Percentiles rank a stretch among this genome's conserved stretches.
These are phyloP conservation scores for Verbena officinalis DNA, from an alignment of 257 asterid species.

Conservation along the genomic window DNA sequence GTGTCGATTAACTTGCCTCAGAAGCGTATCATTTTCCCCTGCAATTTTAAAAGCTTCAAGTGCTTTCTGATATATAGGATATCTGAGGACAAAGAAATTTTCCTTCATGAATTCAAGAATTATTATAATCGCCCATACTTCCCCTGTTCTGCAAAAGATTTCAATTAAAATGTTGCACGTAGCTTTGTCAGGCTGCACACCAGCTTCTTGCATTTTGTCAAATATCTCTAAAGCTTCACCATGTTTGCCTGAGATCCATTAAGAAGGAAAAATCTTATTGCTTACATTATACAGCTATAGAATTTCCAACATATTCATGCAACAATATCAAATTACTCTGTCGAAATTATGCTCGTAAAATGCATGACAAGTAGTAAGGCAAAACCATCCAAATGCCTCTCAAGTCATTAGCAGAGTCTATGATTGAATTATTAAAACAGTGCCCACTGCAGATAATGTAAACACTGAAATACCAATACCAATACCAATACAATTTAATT, in stretches of 20 bases:
- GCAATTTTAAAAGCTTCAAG: slow-evolving; percentile 47
- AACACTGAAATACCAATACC: too few relatives aligned
- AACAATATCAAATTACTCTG: not conserved
- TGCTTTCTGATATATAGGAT: slow-evolving; percentile 65
- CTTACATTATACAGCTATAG: not conserved
- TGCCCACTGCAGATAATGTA: slow-evolving; percentile 4
- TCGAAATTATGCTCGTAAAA: not conserved
- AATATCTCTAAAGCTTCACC: slow-evolving; percentile 77
- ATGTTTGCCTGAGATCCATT: slow-evolving; percentile 58
- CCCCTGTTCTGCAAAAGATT: slow-evolving; percentile 60
- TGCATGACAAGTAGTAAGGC: slow-evolving; percentile 3
- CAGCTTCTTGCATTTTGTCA: slow-evolving; percentile 78
- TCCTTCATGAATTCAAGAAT: slow-evolving; percentile 85
- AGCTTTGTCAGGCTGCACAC: slow-evolving; percentile 90
- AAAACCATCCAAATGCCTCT: slow-evolving; percentile 5
- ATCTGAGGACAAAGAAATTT: slow-evolving; percentile 70
- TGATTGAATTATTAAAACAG: not conserved
- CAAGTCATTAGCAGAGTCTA: slow-evolving; percentile 8
- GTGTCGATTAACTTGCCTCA: slow-evolving; percentile 78
- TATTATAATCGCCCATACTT: slow-evolving; percentile 54
- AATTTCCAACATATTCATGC: slow-evolving; percentile 7
- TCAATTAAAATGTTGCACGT: slow-evolving; percentile 86
- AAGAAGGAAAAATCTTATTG: not conserved
- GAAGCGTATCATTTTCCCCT: slow-evolving; percentile 59
- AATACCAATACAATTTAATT: too few relatives aligned